Evolutionary conservation across 2,329 filamentous ascomycete species (phyloP).

Genomic region (Fusarium sp.): DNA sequence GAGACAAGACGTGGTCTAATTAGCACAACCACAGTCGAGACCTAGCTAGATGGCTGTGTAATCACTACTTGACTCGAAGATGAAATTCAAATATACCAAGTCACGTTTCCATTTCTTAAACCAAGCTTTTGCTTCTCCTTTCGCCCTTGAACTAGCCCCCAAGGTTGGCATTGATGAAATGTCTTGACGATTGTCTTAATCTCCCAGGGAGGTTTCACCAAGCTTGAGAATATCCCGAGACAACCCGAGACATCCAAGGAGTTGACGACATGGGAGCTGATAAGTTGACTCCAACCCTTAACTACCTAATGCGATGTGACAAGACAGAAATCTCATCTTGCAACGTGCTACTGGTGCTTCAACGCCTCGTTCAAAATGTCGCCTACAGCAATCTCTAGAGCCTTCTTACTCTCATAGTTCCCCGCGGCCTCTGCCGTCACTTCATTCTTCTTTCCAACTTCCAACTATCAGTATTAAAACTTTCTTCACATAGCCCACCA

Average conservation of each 20-base stretch:
- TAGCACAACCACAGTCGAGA: background rate
- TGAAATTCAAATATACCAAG: background rate
- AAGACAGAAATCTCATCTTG: background rate
- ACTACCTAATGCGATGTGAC: no score
- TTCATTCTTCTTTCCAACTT: background rate
- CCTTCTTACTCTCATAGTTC: background rate
- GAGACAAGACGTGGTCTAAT: no score
- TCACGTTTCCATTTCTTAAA: background rate
- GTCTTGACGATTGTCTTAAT: no score
- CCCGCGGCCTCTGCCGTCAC: background rate
- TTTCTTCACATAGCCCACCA: no score
- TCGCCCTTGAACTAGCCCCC: background rate
- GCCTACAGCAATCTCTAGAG: background rate
- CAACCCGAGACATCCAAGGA: no score
- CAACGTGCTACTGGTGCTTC: background rate
- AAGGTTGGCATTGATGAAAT: no score
- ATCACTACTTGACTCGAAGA: background rate
- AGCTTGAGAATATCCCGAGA: no score
- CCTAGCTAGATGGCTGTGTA: background rate
- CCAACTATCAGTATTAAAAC: no score
- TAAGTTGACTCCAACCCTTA: no score
- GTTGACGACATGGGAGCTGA: background rate
- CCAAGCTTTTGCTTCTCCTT: background rate
- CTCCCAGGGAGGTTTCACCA: no score
- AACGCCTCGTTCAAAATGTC: background rate